Conservation (phyloP, 352 stramenopile genomes). For the Pythium inflatum region DNA sequence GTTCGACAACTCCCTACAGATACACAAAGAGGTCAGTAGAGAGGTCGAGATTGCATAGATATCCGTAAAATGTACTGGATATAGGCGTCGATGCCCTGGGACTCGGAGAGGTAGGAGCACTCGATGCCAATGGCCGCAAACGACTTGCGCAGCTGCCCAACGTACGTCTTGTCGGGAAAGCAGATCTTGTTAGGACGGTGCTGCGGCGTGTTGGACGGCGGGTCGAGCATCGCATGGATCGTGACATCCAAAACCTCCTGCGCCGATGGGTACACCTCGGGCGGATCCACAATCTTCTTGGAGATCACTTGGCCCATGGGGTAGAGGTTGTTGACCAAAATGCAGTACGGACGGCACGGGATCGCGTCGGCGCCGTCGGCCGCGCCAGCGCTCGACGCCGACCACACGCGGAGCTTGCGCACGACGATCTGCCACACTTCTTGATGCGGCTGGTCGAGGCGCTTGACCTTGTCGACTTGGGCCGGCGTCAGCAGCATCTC, state of each 20-base stretch:
- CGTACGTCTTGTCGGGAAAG: conserved; percentile 80
- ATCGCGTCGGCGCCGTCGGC: conserved; percentile 61
- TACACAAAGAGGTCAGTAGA: no score
- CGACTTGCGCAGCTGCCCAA: conserved; percentile 77
- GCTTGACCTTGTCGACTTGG: conserved; percentile 72
- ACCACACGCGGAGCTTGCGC: conserved; percentile 87
- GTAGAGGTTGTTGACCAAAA: conserved; percentile 89
- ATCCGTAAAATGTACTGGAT: conserved; percentile 83
- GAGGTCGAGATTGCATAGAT: no score
- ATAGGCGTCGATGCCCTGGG: conserved; percentile 82
- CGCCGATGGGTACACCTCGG: conserved; percentile 74
- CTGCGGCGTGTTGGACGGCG: conserved; percentile 69
- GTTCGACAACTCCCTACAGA: conserved; percentile 68
- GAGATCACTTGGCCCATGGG: conserved; percentile 82
- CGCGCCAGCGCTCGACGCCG: conserved; percentile 66
- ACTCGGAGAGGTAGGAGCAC: conserved; percentile 86
- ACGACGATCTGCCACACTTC: conserved; percentile 91
- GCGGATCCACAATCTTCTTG: conserved; percentile 86
- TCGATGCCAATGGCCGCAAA: conserved; percentile 78
- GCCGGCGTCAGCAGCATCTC: conserved; percentile 62
- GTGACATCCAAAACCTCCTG: conserved; percentile 73
- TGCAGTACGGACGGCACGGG: conserved; percentile 82
- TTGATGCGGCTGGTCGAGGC: conserved; percentile 75
- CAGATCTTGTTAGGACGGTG: conserved; percentile 86
- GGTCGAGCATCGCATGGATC: conserved; percentile 77